A percentile compares a stretch with the other conserved stretches of the same genome.
phyloP scores from a whole-genome alignment of 768 basidiomycete species.

The Naematelia encephala region DNA sequence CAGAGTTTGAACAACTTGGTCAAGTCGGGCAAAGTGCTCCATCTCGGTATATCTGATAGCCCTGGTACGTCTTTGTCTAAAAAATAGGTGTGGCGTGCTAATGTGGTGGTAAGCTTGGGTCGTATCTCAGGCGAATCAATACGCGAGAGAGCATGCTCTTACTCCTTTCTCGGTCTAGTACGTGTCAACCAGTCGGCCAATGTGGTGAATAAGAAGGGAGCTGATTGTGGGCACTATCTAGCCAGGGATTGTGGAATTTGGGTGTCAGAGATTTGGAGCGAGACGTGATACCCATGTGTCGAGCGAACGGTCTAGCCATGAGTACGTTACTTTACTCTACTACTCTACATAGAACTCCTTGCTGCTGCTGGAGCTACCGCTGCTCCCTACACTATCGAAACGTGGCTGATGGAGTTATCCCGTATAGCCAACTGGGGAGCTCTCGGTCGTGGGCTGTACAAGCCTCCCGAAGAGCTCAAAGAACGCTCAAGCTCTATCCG shows the following conservation, averaged over 20 bases:
- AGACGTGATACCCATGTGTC: constrained; percentile 56
- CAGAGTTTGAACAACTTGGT: constrained; percentile 58
- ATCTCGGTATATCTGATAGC: constrained; percentile 44
- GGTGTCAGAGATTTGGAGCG: constrained; percentile 56
- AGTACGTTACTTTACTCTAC: too few relatives aligned
- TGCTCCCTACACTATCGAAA: neutral
- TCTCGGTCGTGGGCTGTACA: constrained; percentile 52
- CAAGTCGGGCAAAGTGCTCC: constrained; percentile 53
- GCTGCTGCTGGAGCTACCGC: neutral
- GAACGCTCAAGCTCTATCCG: constrained; percentile 15
- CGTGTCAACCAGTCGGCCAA: constrained; percentile 37
- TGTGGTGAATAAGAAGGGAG: neutral
- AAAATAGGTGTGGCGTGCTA: neutral
- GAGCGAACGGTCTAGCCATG: constrained; percentile 19
- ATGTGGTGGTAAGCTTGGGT: constrained; percentile 14
- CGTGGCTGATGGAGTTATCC: neutral
- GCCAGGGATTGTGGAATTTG: constrained; percentile 36
- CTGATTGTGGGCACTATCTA: constrained; percentile 3
- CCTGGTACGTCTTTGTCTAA: constrained; percentile 17
- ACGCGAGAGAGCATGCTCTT: constrained; percentile 56
- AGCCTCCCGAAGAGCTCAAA: constrained; percentile 31
- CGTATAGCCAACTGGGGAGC: constrained; percentile 31
- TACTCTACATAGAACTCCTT: neutral
- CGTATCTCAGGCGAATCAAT: constrained; percentile 54
- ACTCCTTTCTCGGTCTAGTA: constrained; percentile 61